These are phyloP conservation scores for Cyclocybe aegerita DNA, from an alignment of 768 basidiomycete species.

Conservation along the genomic window DNA sequence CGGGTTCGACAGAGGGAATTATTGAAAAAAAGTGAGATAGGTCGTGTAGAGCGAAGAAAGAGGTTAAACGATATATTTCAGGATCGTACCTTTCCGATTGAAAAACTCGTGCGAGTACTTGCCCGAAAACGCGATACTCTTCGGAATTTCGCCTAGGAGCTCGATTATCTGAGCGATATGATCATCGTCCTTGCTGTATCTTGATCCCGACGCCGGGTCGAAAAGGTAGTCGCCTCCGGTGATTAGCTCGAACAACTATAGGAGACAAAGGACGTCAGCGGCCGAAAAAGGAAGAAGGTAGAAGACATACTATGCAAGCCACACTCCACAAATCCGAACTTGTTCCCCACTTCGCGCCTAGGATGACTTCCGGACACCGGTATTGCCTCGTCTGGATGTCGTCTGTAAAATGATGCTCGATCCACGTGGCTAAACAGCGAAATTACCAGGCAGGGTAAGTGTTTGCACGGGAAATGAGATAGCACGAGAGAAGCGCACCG, in stretches of 20 bases:
- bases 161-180: slow-evolving; percentile 99
- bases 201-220: slow-evolving; percentile 91
- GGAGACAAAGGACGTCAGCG: not conserved
- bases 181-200: slow-evolving; percentile 95
- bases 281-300: not conserved
- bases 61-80: not conserved
- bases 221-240: slow-evolving; percentile 98
- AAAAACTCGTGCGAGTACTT: slow-evolving; percentile 96
- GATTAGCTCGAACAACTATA: slow-evolving; percentile 89
- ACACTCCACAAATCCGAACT: slow-evolving; percentile 98
- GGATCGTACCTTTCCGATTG: slow-evolving; percentile 80
- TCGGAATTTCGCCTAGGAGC: slow-evolving; percentile 88
- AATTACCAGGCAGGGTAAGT: not conserved
- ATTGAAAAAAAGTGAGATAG: not conserved
- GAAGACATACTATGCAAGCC: slow-evolving; percentile 77
- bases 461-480: not conserved
- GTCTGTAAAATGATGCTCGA: slow-evolving; percentile 96
- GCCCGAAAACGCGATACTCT: slow-evolving; percentile 79
- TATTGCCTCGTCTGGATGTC: slow-evolving; percentile 98
- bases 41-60: not conserved
- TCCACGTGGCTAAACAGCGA: slow-evolving; percentile 66
- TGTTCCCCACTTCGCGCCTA: slow-evolving; percentile 94
- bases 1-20: not conserved
- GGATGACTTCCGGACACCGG: slow-evolving; percentile 94
- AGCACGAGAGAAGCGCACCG: slow-evolving; percentile 45